A percentile compares a stretch with the other conserved stretches of the same genome.
phyloP scores from a whole-genome alignment of 768 basidiomycete genomes.

The Butyriboletus loyo region DNA sequence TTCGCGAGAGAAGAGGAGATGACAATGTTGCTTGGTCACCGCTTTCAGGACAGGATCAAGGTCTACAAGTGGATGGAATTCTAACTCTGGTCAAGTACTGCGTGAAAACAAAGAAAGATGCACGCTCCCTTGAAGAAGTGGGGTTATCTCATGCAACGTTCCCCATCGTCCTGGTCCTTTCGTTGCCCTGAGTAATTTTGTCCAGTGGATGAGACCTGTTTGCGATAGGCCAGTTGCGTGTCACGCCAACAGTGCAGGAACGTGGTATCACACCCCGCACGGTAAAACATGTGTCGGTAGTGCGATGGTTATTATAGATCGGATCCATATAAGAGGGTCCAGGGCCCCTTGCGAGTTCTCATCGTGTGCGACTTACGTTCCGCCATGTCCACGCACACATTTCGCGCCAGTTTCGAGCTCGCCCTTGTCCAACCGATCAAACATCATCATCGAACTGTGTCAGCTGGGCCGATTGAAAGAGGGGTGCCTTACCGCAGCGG shows the following conservation, averaged over 20 bases:
- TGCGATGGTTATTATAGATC: background rate
- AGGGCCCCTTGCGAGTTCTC: background rate
- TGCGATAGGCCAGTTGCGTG: background rate
- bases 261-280: background rate
- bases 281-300: background rate
- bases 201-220: background rate
- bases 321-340: background rate
- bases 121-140: background rate
- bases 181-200: too few species aligned
- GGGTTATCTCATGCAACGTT: background rate
- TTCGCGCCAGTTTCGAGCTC: background rate
- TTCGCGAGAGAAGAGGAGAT: background rate
- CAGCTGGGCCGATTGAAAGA: background rate
- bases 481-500: background rate
- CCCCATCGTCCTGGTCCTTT: too few species aligned
- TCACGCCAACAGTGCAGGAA: background rate
- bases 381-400: background rate
- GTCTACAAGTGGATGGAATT: background rate
- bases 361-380: background rate
- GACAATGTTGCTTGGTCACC: background rate
- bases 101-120: background rate
- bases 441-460: background rate
- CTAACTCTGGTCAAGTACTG: background rate
- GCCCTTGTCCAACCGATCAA: background rate
- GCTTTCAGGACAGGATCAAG: background rate